phyloP scores from a whole-genome alignment of 2,329 filamentous ascomycete genomes.

The Alternaria ventricosa region DNA sequence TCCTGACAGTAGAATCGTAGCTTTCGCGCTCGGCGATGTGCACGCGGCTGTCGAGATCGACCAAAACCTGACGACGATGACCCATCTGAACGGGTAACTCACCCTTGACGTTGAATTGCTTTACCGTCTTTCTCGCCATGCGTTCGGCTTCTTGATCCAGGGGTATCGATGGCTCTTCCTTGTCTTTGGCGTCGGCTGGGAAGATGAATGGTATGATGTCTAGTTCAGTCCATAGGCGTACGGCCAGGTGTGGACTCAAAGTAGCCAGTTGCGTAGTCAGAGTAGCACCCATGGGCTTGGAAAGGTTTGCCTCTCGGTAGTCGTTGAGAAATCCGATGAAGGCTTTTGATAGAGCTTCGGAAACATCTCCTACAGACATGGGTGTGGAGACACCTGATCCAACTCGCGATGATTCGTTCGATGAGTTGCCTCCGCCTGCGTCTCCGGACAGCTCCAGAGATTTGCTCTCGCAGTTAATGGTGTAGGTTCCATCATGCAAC shows the following conservation, averaged over 20 bases:
- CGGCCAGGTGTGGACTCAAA: slow-evolving; percentile 69
- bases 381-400: slow-evolving; percentile 21
- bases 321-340: slow-evolving; percentile 63
- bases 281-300: slow-evolving; percentile 79
- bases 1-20: slow-evolving; percentile 67
- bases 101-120: slow-evolving; percentile 37
- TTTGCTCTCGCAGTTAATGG: slow-evolving; percentile 71
- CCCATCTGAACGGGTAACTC: slow-evolving; percentile 1
- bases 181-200: slow-evolving; percentile 16
- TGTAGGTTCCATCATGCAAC: slow-evolving; percentile 76
- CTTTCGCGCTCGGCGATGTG: slow-evolving; percentile 64
- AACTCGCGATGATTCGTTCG: slow-evolving; percentile 7
- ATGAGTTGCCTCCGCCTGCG: background rate
- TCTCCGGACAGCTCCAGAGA: slow-evolving; percentile 1
- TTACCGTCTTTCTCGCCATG: slow-evolving; percentile 78
- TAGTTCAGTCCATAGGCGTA: slow-evolving; percentile 75
- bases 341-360: slow-evolving; percentile 59
- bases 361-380: slow-evolving; percentile 12
- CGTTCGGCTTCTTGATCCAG: slow-evolving; percentile 84
- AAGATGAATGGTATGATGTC: slow-evolving; percentile 78
- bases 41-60: slow-evolving; percentile 70
- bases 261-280: slow-evolving; percentile 66
- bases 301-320: slow-evolving; percentile 70
- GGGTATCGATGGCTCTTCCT: slow-evolving; percentile 56
- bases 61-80: slow-evolving; percentile 38